These are phyloP conservation scores for Auriscalpium microsporum DNA, from an alignment of 768 basidiomycete species.

Conservation along the genomic window DNA sequence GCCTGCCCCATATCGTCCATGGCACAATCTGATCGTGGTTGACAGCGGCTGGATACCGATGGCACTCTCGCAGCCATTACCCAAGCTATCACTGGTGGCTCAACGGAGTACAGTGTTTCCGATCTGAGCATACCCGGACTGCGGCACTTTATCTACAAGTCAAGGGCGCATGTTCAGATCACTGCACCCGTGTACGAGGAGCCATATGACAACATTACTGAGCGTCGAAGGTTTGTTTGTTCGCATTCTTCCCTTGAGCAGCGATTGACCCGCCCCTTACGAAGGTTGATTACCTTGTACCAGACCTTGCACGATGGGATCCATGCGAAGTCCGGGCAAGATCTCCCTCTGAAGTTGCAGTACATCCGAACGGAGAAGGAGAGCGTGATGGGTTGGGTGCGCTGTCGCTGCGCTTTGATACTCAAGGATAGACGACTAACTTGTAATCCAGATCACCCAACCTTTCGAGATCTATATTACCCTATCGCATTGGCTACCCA, in stretches of 20 bases:
- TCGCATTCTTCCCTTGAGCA: not conserved
- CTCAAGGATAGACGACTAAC: not conserved
- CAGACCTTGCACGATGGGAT: slow-evolving; percentile 83
- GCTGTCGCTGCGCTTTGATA: slow-evolving; percentile 19
- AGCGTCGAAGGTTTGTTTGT: slow-evolving; percentile 48
- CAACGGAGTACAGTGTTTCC: slow-evolving; percentile 59
- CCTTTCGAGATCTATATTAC: slow-evolving; percentile 88
- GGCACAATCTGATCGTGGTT: not conserved
- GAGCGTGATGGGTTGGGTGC: slow-evolving; percentile 90
- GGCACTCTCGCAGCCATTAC: slow-evolving; percentile 46
- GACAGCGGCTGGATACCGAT: slow-evolving; percentile 57
- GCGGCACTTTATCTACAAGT: slow-evolving; percentile 94
- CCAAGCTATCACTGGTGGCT: slow-evolving; percentile 36
- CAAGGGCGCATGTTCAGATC: slow-evolving; percentile 79
- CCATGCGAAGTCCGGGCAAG: slow-evolving; percentile 83
- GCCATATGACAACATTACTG: slow-evolving; percentile 59
- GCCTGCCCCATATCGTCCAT: slow-evolving; percentile 7
- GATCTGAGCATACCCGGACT: slow-evolving; percentile 84
- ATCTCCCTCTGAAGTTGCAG: slow-evolving; percentile 73
- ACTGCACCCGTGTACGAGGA: slow-evolving; percentile 83
- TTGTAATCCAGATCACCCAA: slow-evolving; percentile 65
- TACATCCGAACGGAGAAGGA: slow-evolving; percentile 82
- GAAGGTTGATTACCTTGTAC: slow-evolving; percentile 78
- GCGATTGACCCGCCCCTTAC: slow-evolving; percentile 6
- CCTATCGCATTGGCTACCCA: slow-evolving; percentile 75